These are phyloP conservation scores for Ambrosia artemisiifolia DNA, from an alignment of 129 eudicot species.

Conservation along the genomic window DNA sequence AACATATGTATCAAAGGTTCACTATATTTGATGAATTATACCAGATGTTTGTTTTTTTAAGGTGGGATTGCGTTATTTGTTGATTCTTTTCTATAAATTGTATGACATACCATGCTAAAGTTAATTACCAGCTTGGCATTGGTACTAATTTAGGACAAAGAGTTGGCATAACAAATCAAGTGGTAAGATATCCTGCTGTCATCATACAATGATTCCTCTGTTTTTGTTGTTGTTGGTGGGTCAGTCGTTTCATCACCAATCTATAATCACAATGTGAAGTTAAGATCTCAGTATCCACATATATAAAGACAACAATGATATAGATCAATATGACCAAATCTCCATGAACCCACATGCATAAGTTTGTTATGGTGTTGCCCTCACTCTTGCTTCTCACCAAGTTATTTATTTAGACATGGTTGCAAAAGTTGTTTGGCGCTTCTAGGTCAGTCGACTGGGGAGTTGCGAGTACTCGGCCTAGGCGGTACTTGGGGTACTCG, in stretches of 20 bases:
- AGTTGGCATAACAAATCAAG: constrained; percentile 34
- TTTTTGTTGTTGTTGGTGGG: constrained; percentile 33
- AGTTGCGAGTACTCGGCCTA: no score
- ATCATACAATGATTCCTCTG: constrained; percentile 31
- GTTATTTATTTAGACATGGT: not conserved
- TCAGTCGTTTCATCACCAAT: constrained; percentile 31
- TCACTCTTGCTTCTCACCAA: constrained; percentile 12
- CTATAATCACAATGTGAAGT: constrained; percentile 31
- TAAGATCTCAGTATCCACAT: constrained; percentile 36
- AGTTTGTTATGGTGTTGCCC: constrained; percentile 35
- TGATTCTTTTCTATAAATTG: constrained; percentile 32
- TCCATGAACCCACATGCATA: constrained; percentile 33
- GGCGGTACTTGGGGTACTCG: no score
- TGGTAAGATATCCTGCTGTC: constrained; percentile 39
- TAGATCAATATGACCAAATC: constrained; percentile 16
- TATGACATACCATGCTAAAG: constrained; percentile 23
- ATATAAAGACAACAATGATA: constrained; percentile 26
- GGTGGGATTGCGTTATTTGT: constrained; percentile 25
- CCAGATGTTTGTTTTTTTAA: not conserved
- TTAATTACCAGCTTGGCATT: constrained; percentile 31
- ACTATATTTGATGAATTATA: constrained; percentile 1
- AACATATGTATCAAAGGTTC: not conserved
- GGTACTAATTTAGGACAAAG: constrained; percentile 30
- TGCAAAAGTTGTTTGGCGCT: no score
- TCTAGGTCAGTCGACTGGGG: no score